These are phyloP conservation scores for Verticillium tricorpus DNA, from an alignment of 2,329 filamentous ascomycete genomes.

Conservation along the genomic window DNA sequence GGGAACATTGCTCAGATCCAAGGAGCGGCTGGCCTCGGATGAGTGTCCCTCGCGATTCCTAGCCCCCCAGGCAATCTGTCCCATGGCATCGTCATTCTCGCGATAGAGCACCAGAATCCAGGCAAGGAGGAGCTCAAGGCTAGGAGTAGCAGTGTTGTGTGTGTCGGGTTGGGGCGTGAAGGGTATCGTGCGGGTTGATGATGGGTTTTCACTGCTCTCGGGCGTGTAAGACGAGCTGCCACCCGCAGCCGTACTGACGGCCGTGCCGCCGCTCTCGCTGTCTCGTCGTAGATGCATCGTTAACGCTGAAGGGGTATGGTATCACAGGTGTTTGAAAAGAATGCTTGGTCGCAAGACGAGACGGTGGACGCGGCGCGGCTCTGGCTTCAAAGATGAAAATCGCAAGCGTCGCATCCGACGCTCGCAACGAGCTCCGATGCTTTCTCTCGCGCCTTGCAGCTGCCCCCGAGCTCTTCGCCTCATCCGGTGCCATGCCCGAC, in stretches of 20 bases:
- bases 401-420: background rate
- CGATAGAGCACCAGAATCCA: constrained; percentile 18
- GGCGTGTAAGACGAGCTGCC: constrained; percentile 1
- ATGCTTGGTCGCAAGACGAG: background rate
- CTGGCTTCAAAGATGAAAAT: background rate
- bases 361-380: background rate
- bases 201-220: constrained; percentile 7
- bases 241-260: constrained; percentile 6
- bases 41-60: constrained; percentile 4
- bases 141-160: background rate
- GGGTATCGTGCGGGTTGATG: constrained; percentile 10
- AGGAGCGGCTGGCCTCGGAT: constrained; percentile 1
- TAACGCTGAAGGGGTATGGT: background rate
- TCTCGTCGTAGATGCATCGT: constrained; percentile 13
- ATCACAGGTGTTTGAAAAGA: background rate
- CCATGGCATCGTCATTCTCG: constrained; percentile 14
- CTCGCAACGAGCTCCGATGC: background rate
- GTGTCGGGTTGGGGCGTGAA: background rate
- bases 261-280: constrained; percentile 12
- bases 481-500: background rate
- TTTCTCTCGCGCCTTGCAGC: background rate
- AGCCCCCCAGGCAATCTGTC: constrained; percentile 12
- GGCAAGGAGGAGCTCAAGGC: constrained; percentile 15
- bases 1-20: constrained; percentile 10
- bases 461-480: background rate